Base-by-base conservation (phyloP, 116 monocot genomes). In the Trichopus zeylanicus region DNA sequence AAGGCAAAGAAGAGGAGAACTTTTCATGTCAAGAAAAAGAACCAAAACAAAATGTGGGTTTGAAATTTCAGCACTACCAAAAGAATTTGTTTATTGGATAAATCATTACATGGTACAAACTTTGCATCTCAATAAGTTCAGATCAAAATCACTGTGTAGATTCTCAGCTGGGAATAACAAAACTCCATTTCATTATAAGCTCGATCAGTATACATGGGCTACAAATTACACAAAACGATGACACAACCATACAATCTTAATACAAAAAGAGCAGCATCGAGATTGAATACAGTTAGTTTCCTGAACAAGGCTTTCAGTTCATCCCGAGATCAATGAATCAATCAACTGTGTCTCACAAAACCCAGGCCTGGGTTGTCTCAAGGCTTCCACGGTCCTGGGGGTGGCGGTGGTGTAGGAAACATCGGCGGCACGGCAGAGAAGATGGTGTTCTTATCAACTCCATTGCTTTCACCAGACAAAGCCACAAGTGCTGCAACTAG, bases 401-500 rank as follows among this genome's bases (percentile, higher is more conserved):
- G 73, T 60, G 73, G 73, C 29, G 73, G 73, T 15, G 60, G 51
- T 15, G 65, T 52, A 3, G 59, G 66, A 46, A 26, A 66, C 73
- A 73, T 60, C 6, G 66, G 73, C 0, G 63, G 57, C 13, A 75
- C 58, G 11, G 62, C 68, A 16, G 74, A 63, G 42, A 74, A 74
- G 9, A 74, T 65, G 6, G 64, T 59, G 64, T 72, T 66, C 60
- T 46, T 65, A 57, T 73, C 73, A 32, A 73, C 33, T 38, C 66
- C 65, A 53, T 27, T 62, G 0, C 12, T 59, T 30, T 65, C 54
- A 48, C 67, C 57, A 26, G 74, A 67, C 49, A 74, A 51, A 29
- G 67, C 38, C 24, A 75, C 65, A 35, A 75, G 29, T 6, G 75
- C 75, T 13, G 75, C 75, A 46, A 75, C 75, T 25, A 75, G 51